Evolutionary conservation across 108 stramenopile species (phyloP).

Genomic region (Parmales sp.): DNA sequence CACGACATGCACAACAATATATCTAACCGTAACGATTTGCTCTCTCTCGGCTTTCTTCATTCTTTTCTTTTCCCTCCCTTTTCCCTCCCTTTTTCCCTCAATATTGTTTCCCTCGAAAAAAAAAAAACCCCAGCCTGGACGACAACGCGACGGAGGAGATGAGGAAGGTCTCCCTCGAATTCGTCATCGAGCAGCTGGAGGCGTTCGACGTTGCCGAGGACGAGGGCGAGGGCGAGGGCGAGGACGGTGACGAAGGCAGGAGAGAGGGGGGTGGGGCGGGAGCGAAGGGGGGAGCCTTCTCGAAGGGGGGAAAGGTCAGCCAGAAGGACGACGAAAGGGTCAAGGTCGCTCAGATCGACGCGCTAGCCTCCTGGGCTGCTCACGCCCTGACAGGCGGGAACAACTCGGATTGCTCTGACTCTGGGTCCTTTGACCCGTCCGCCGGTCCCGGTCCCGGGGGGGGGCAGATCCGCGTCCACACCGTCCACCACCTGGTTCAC

Average conservation of each 20-base stretch:
- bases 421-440: neutral
- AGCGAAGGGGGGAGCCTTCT: neutral
- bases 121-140: conserved; percentile 47
- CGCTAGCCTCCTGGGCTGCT: conserved; percentile 43
- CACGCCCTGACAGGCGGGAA: neutral
- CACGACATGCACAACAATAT: too few species aligned
- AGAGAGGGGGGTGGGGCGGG: too few species aligned
- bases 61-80: neutral
- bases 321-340: neutral
- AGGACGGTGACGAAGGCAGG: too few species aligned
- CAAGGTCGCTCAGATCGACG: conserved; percentile 29
- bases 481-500: conserved; percentile 55
- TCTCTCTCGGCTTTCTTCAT: neutral
- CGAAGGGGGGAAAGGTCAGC: neutral
- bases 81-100: neutral
- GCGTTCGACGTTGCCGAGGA: conserved; percentile 59
- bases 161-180: conserved; percentile 22
- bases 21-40: too few species aligned
- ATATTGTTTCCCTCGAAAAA: conserved; percentile 19
- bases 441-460: neutral
- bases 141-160: conserved; percentile 1
- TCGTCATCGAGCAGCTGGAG: conserved; percentile 73
- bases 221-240: conserved; percentile 21
- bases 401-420: neutral
- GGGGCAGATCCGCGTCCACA: conserved; percentile 40